A percentile compares a stretch with the other conserved stretches of the same genome.
These are phyloP conservation scores for Ustilago crameri DNA, from an alignment of 1,284 basidiomycete genomes.

Conservation along the genomic window DNA sequence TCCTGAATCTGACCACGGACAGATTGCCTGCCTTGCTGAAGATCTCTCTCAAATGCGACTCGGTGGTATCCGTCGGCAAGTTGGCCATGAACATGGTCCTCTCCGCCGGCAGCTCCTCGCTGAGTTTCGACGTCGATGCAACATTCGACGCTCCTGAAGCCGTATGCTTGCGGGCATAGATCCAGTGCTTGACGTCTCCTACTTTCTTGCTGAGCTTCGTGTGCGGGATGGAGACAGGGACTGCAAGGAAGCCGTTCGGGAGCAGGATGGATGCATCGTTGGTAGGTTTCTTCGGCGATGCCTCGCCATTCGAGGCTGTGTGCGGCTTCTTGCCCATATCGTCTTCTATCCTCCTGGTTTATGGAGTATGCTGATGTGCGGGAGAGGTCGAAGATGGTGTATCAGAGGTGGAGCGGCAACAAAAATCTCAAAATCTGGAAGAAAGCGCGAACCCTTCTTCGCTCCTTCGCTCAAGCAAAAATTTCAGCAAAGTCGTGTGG, in stretches of 20 bases:
- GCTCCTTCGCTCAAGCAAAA: background rate
- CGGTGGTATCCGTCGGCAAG: constrained; percentile 59
- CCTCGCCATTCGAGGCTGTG: background rate
- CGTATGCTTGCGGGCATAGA: constrained; percentile 35
- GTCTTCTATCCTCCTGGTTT: background rate
- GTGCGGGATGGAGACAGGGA: constrained; percentile 17
- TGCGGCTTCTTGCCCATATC: constrained; percentile 19
- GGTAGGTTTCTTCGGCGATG: background rate
- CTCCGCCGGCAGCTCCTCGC: constrained; percentile 25
- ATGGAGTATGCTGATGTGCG: background rate
- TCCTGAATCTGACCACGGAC: constrained; percentile 40
- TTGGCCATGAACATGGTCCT: constrained; percentile 65
- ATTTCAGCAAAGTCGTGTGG: background rate
- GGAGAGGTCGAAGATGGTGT: background rate
- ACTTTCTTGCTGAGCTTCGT: constrained; percentile 1
- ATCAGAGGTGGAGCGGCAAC: background rate
- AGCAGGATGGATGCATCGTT: constrained; percentile 11
- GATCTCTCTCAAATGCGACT: constrained; percentile 47
- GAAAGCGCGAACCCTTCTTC: constrained; percentile 1
- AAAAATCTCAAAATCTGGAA: constrained; percentile 9
- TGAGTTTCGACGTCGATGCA: constrained; percentile 12
- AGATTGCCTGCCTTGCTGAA: constrained; percentile 58
- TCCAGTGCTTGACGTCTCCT: constrained; percentile 22
- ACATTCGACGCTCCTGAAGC: background rate
- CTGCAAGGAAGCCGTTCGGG: constrained; percentile 32